Evolutionary conservation across 106 monocot genomes (phyloP), one percentile per base, ranked within the genome.

Genomic region (Dendrobium huoshanense): DNA sequence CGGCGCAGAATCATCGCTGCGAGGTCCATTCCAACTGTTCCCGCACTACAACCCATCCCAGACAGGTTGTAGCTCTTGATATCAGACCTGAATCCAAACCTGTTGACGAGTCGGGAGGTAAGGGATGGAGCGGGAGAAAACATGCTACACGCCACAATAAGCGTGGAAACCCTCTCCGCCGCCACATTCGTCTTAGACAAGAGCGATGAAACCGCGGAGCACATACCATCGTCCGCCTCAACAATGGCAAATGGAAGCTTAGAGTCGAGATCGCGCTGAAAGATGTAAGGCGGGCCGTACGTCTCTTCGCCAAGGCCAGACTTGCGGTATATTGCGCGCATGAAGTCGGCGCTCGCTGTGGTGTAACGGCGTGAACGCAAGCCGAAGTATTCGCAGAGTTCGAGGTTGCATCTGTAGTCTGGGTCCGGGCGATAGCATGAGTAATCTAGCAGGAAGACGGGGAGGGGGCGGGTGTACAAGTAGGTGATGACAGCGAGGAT

Each of bases 231-330:
- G 77, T 89, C 74, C 5, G 87, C 89, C 77, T 92, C 92, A 2
- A 51, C 16, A 16, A 84, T 72, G 16, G 86, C 89, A 56, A 41
- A 84, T 20, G 4, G 7, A 45, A 82, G 78, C 49, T 41, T 80
- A 9, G 89, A 72, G 1, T 77, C 84, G 77, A 75, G 67, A 44
- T 85, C 86, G 16, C 47, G 31, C 45, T 85, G 82, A 83, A 93
- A 88, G 56, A 91, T 42, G 84, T 84, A 93, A 2, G 85, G 79
- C 9, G 90, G 88, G 1, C 75, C 87, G 82, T 87, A 93, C 31
- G 90, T 89, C 82, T 93, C 90, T 73, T 93, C 85, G 18, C 93
- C 89, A 22, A 93, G 85, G 81, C 93, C 93, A 56, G 90, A 94
- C 79, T 88, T 91, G 55, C 59, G 45, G 83, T 86, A 94, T 43